phyloP scores from a whole-genome alignment of 441 rosid genomes.

The Daphne laureola region DNA sequence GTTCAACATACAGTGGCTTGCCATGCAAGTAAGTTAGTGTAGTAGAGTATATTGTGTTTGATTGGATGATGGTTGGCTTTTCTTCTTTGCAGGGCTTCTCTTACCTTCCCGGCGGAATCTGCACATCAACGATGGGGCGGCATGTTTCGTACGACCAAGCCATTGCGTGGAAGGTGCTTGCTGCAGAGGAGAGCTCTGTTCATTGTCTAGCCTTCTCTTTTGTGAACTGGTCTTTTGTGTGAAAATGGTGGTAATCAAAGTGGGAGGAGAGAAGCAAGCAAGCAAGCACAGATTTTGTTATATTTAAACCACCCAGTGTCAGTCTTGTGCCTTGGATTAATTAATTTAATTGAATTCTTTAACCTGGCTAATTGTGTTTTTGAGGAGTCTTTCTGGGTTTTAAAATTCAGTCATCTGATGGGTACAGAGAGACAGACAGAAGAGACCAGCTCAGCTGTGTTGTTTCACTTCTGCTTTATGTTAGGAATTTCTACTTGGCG shows the following conservation, averaged over 20 bases:
- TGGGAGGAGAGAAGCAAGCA: constrained; percentile 2
- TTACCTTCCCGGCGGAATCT: constrained; percentile 70
- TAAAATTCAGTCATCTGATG: no score
- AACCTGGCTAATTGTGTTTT: constrained; percentile 1
- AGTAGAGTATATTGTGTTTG: no score
- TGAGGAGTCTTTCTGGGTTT: not conserved
- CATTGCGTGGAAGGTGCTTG: constrained; percentile 78
- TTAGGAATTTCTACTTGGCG: no score
- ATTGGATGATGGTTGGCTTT: not conserved
- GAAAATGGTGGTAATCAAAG: constrained; percentile 20
- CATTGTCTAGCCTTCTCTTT: constrained; percentile 89
- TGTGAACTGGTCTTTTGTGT: constrained; percentile 92
- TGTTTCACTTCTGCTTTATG: no score
- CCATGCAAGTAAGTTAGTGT: no score
- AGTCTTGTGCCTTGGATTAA: constrained; percentile 27
- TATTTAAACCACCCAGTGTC: constrained; percentile 14
- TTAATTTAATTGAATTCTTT: constrained; percentile 24
- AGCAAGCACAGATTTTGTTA: constrained; percentile 28
- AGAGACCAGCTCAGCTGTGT: no score
- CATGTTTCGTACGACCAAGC: constrained; percentile 79
- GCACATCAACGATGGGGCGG: constrained; percentile 91
- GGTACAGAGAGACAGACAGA: no score
- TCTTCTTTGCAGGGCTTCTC: constrained; percentile 51
- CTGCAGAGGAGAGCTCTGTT: constrained; percentile 57
- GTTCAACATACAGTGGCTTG: not conserved